Conservation (phyloP, 1,139 yeast genomes). For the Casaregolazyma suthepensis region DNA sequence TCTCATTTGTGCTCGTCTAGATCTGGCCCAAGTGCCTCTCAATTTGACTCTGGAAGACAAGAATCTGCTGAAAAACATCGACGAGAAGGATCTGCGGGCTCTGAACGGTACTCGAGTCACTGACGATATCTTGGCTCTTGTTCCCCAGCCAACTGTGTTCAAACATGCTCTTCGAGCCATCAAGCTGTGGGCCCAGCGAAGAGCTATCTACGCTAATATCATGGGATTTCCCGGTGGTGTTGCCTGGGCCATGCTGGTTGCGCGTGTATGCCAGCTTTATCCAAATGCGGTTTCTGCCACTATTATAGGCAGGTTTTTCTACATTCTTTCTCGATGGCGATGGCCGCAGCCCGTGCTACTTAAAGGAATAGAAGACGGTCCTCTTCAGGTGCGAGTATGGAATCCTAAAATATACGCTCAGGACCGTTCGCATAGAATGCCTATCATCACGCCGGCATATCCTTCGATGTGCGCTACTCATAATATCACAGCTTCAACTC, state of each 20-base stretch:
- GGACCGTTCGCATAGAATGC: conserved; percentile 91
- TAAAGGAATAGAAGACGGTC: conserved; percentile 94
- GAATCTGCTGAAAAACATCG: conserved; percentile 74
- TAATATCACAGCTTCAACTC: conserved; percentile 84
- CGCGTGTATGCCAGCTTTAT: conserved; percentile 90
- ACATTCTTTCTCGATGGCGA: conserved; percentile 81
- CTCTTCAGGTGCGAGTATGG: conserved; percentile 94
- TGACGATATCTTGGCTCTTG: conserved; percentile 81
- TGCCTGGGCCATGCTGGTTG: conserved; percentile 99
- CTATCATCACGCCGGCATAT: conserved; percentile 98
- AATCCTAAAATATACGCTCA: conserved; percentile 84
- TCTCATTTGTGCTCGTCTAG: conserved; percentile 74
- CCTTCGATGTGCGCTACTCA: conserved; percentile 99
- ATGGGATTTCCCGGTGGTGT: conserved; percentile 99
- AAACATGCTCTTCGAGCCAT: conserved; percentile 89
- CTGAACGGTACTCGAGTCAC: conserved; percentile 96
- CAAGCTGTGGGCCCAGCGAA: conserved; percentile 92
- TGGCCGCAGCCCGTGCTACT: conserved; percentile 98
- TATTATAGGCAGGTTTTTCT: conserved; percentile 79
- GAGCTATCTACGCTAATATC: conserved; percentile 90
- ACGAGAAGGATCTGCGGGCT: conserved; percentile 83
- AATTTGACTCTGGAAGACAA: conserved; percentile 76
- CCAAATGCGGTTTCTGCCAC: conserved; percentile 96
- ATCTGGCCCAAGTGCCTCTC: conserved; percentile 73
- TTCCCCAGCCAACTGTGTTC: conserved; percentile 89